These are phyloP conservation scores for Parsonsia alboflavescens DNA, from an alignment of 257 asterid species.

Conservation along the genomic window DNA sequence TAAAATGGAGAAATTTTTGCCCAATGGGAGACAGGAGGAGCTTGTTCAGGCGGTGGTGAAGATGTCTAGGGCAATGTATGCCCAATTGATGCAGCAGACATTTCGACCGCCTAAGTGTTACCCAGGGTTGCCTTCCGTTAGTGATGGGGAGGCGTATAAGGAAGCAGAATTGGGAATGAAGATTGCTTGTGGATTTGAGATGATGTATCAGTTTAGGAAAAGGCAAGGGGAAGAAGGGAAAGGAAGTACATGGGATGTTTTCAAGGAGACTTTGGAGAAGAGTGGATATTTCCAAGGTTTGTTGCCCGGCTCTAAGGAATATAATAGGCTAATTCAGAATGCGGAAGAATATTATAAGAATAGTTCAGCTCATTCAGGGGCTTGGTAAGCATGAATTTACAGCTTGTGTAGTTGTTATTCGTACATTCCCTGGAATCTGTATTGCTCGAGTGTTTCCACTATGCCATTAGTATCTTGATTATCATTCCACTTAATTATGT, in stretches of 20 bases:
- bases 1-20: conserved; percentile 67
- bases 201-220: conserved; percentile 82
- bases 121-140: conserved; percentile 63
- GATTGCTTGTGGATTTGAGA: conserved; percentile 87
- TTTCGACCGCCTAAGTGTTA: conserved; percentile 78
- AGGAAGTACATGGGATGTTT: conserved; percentile 91
- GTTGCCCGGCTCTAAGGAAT: conserved; percentile 73
- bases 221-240: conserved; percentile 76
- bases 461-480: not conserved
- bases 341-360: conserved; percentile 66
- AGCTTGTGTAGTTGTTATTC: conserved; percentile 4
- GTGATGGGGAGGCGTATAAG: conserved; percentile 47
- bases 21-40: conserved; percentile 60
- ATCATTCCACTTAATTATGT: too few species aligned
- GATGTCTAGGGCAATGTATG: conserved; percentile 95
- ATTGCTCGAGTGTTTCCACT: not conserved
- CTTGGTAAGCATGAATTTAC: conserved; percentile 39
- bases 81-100: conserved; percentile 80
- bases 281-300: conserved; percentile 75
- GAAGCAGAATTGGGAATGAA: conserved; percentile 95
- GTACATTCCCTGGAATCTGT: not conserved
- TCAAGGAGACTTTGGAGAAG: conserved; percentile 54
- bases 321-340: conserved; percentile 63
- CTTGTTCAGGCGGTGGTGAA: conserved; percentile 60
- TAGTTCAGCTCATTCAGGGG: conserved; percentile 51